Percentiles rank a stretch among this genome's conserved stretches.
Evolutionary conservation across 805 yeast species (phyloP).

Genomic region (Kuraishia capsulata): DNA sequence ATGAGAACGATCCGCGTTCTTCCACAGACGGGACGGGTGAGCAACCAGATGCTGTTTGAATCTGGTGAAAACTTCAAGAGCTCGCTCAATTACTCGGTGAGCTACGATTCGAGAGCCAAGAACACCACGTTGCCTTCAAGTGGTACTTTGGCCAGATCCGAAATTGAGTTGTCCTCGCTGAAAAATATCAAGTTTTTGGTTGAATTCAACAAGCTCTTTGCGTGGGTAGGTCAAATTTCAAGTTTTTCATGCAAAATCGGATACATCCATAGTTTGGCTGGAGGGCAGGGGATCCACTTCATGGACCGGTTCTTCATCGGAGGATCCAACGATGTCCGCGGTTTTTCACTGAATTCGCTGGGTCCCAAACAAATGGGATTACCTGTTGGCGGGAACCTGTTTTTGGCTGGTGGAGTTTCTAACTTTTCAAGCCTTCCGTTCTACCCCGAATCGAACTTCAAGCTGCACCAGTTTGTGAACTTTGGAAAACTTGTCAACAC

Average conservation of each 20-base stretch:
- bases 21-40: slow-evolving; percentile 18
- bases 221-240: slow-evolving; percentile 9
- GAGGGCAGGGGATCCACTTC: slow-evolving; percentile 20
- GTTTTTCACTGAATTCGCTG: slow-evolving; percentile 40
- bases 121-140: slow-evolving; percentile 20
- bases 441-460: slow-evolving; percentile 34
- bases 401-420: slow-evolving; percentile 36
- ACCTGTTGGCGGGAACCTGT: slow-evolving; percentile 44
- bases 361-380: slow-evolving; percentile 45
- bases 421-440: slow-evolving; percentile 33
- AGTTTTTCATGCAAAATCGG: slow-evolving; percentile 14
- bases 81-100: slow-evolving; percentile 27
- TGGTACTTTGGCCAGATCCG: slow-evolving; percentile 30
- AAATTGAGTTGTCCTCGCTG: slow-evolving; percentile 25
- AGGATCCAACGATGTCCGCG: slow-evolving; percentile 52
- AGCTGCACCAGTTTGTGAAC: slow-evolving; percentile 38
- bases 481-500: slow-evolving; percentile 30
- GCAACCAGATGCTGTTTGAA: slow-evolving; percentile 23
- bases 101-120: slow-evolving; percentile 30
- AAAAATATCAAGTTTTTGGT: slow-evolving; percentile 1
- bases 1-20: slow-evolving; percentile 27
- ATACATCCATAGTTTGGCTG: slow-evolving; percentile 10
- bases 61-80: slow-evolving; percentile 39
- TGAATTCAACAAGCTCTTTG: slow-evolving; percentile 7
- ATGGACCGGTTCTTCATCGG: slow-evolving; percentile 48